phyloP scores from a whole-genome alignment of 805 yeast genomes.

The Candida nanaspora region DNA sequence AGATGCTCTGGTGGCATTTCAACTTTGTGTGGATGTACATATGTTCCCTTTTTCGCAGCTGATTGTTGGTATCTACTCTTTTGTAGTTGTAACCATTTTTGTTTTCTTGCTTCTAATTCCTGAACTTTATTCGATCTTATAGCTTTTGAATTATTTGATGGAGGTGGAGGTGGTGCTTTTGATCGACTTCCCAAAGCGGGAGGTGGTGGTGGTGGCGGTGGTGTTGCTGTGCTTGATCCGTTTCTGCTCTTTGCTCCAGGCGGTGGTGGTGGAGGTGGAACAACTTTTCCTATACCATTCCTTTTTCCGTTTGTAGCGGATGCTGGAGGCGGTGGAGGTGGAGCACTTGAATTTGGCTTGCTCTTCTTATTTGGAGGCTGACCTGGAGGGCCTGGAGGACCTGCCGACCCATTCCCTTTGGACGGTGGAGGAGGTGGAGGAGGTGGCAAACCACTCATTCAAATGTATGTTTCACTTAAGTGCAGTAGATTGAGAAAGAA shows the following conservation, averaged over 20 bases:
- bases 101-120: slow-evolving; percentile 34
- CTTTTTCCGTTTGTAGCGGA: slow-evolving; percentile 3
- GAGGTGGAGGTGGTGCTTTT: slow-evolving; percentile 11
- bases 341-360: slow-evolving; percentile 4
- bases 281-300: background rate
- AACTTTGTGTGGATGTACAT: slow-evolving; percentile 53
- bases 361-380: slow-evolving; percentile 14
- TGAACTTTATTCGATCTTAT: slow-evolving; percentile 8
- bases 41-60: slow-evolving; percentile 31
- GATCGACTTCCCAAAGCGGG: slow-evolving; percentile 20
- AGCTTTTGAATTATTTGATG: slow-evolving; percentile 24
- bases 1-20: slow-evolving; percentile 94
- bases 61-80: slow-evolving; percentile 43
- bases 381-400: slow-evolving; percentile 6
- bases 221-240: background rate
- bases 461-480: no score
- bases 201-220: slow-evolving; percentile 22
- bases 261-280: slow-evolving; percentile 15
- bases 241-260: slow-evolving; percentile 9
- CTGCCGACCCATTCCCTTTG: background rate
- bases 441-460: background rate
- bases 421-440: slow-evolving; percentile 7
- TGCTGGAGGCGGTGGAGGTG: slow-evolving; percentile 13
- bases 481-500: no score
- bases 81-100: slow-evolving; percentile 59